Base-by-base conservation (phyloP, 768 basidiomycete genomes). In the Symmetrospora coprosmae region DNA sequence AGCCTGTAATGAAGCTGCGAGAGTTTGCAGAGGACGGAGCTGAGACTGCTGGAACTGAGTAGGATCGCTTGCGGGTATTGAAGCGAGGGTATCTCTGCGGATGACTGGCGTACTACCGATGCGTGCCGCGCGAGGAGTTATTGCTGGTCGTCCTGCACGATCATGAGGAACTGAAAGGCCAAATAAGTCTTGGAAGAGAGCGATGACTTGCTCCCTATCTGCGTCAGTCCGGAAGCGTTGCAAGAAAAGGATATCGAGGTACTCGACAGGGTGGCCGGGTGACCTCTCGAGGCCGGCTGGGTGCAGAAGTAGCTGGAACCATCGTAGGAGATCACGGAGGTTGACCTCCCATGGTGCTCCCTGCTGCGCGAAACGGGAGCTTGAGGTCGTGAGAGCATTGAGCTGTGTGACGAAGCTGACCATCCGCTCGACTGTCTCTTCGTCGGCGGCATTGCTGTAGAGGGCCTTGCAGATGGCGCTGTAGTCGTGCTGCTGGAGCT, bases 341-440 rank as follows among this genome's bases (percentile, higher is more conserved):
- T 99, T 99, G 76, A 97, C 94, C 70, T 99, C 92, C 92, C 92
- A 99, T 4, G 92, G 94, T 56, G 80, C 78, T 8, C 91, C 91
- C 61, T 34, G 64, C 62, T 46, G 51, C 48, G 35, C 66, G 60
- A 70, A 94, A 88, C 43, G 19, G 16, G 43, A 19, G 17, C 5
- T 25, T 16, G 13, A 5, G 14, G 47, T 80, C 8, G 85, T 81
- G 67, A 82, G 81, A 7, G 81, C 76, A 50, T 82, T 82, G 45
- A 97, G 75, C 11, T 75, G 75, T 58, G 77, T 74, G 70, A 89
- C 96, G 76, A 85, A 94, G 1, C 76, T 66, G 50, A 97, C 87
- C 87, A 97, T 92, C 45, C 73, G 73, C 35, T 77, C 76, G 25
- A 94, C 73, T 16, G 79, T 68, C 2, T 76, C 73, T 43, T 76